Conservation (phyloP, 768 basidiomycete species). For the Hysterangium stoloniferum region DNA sequence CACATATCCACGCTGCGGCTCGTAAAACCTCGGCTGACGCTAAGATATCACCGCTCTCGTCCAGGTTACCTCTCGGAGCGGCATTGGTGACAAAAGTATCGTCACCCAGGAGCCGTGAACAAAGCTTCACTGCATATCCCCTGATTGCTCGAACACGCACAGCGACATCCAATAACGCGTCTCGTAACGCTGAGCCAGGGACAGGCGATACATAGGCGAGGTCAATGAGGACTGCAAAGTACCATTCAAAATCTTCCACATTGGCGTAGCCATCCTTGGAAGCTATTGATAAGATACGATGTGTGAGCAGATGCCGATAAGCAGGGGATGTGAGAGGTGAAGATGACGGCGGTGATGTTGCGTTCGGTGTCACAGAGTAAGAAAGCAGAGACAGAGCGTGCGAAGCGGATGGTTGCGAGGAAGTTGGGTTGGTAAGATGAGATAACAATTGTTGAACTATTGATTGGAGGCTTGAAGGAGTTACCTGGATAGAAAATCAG, state of each 20-base stretch:
- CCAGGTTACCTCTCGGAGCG: conserved; percentile 48
- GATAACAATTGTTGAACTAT: conserved; percentile 86
- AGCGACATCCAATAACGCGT: conserved; percentile 81
- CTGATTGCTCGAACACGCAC: conserved; percentile 73
- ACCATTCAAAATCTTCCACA: conserved; percentile 95
- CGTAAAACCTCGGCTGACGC: conserved; percentile 75
- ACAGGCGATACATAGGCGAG: conserved; percentile 82
- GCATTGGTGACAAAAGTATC: conserved; percentile 64
- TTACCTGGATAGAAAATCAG: conserved; percentile 47
- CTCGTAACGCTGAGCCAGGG: conserved; percentile 63
- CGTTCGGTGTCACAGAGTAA: conserved; percentile 34
- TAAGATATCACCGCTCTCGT: conserved; percentile 8
- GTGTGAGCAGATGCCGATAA: conserved; percentile 78
- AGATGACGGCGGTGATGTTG: conserved; percentile 26
- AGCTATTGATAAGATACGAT: conserved; percentile 80
- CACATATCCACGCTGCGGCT: conserved; percentile 96
- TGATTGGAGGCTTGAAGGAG: conserved; percentile 74
- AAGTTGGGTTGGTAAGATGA: conserved; percentile 61
- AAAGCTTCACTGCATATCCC: conserved; percentile 73
- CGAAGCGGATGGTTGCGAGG: conserved; percentile 49
- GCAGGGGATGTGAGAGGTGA: conserved; percentile 68
- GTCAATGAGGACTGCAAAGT: conserved; percentile 89
- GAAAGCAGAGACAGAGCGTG: conserved; percentile 43
- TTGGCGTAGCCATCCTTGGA: conserved; percentile 80
- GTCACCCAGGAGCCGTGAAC: conserved; percentile 76